Evolutionary conservation across 805 yeast genomes (phyloP).

Genomic region (Pichia rugopelliculosa): DNA sequence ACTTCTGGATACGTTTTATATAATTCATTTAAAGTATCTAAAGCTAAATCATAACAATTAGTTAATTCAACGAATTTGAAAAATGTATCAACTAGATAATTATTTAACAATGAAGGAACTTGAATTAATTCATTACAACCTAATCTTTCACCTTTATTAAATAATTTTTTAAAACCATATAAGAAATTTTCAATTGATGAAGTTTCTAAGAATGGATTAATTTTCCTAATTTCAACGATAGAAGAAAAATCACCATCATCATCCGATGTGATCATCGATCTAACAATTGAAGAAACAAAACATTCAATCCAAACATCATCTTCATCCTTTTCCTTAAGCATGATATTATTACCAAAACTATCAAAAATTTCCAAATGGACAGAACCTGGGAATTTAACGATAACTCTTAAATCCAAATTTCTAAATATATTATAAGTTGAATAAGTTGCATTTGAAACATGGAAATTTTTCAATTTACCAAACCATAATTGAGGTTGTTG

Average conservation of each 20-base stretch:
- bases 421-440: constrained; percentile 58
- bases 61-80: constrained; percentile 57
- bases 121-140: constrained; percentile 66
- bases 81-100: constrained; percentile 72
- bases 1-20: constrained; percentile 49
- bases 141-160: constrained; percentile 54
- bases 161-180: constrained; percentile 58
- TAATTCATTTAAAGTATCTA: constrained; percentile 50
- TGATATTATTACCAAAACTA: constrained; percentile 37
- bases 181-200: constrained; percentile 48
- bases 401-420: constrained; percentile 61
- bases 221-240: constrained; percentile 76
- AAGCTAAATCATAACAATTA: constrained; percentile 52
- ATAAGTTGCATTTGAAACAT: constrained; percentile 63
- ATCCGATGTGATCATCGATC: constrained; percentile 61
- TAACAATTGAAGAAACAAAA: constrained; percentile 61
- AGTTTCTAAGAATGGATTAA: constrained; percentile 58
- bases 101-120: constrained; percentile 52
- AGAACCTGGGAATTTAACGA: constrained; percentile 70
- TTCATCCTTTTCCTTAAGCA: not conserved
- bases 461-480: constrained; percentile 63
- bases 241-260: constrained; percentile 60
- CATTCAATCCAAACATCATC: constrained; percentile 54
- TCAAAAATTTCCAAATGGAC: constrained; percentile 49
- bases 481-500: constrained; percentile 71